Evolutionary conservation across 768 basidiomycete genomes (phyloP).

Genomic region (Gloeopeniophorella convolvens): DNA sequence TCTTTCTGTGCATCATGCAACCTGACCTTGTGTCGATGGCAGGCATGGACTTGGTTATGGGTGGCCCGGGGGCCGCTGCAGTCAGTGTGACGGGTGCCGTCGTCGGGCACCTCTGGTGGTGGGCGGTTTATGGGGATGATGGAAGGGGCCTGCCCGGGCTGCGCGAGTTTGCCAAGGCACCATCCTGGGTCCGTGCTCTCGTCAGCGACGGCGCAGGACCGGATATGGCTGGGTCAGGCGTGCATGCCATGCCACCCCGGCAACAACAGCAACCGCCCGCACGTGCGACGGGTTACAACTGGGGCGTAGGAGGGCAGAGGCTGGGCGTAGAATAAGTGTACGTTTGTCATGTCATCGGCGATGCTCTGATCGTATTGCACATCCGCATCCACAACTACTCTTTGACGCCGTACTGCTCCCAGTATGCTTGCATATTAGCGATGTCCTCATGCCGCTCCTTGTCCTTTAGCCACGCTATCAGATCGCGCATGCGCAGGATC

Average conservation of each 20-base stretch:
- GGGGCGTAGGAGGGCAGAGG: constrained; percentile 48
- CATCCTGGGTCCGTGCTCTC: constrained; percentile 18
- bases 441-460: constrained; percentile 60
- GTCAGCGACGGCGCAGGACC: constrained; percentile 29
- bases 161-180: constrained; percentile 35
- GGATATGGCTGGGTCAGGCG: constrained; percentile 35
- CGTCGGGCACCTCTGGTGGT: constrained; percentile 81
- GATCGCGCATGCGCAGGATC: constrained; percentile 78
- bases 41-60: constrained; percentile 58
- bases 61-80: constrained; percentile 50
- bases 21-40: background rate
- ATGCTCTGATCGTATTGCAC: background rate
- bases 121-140: constrained; percentile 48
- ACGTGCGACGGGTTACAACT: constrained; percentile 33
- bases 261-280: constrained; percentile 23
- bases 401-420: constrained; percentile 64
- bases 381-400: no score
- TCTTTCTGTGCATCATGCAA: background rate
- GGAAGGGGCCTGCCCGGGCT: constrained; percentile 56
- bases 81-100: constrained; percentile 60
- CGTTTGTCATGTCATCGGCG: background rate
- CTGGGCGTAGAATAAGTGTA: constrained; percentile 31
- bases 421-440: constrained; percentile 69
- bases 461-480: constrained; percentile 77
- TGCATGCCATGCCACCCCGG: constrained; percentile 55